phyloP scores from a whole-genome alignment of 2,329 filamentous ascomycete species.

The Pseudogymnoascus sp. region DNA sequence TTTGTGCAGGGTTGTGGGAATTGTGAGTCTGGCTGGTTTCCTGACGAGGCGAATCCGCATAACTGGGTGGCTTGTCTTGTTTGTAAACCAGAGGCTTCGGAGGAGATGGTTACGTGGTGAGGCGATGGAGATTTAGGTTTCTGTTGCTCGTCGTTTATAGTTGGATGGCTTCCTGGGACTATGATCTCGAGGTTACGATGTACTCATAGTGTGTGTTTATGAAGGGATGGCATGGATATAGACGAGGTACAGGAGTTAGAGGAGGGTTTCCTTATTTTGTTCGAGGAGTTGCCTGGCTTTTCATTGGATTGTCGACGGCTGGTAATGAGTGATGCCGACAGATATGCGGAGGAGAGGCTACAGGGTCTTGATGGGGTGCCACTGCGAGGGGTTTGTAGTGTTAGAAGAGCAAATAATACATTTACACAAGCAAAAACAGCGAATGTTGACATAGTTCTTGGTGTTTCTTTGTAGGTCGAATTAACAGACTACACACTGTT shows the following conservation, averaged over 20 bases:
- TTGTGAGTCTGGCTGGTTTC: slow-evolving; percentile 4
- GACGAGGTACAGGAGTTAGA: background rate
- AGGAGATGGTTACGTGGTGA: background rate
- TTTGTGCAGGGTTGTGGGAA: slow-evolving; percentile 3
- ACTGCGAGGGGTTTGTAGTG: background rate
- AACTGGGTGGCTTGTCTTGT: slow-evolving; percentile 9
- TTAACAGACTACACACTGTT: background rate
- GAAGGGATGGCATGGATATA: slow-evolving; percentile 1
- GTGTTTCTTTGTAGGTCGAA: background rate
- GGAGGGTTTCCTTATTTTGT: background rate
- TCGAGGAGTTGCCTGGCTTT: background rate
- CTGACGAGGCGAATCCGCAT: background rate
- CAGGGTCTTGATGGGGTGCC: background rate
- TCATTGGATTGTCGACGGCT: background rate
- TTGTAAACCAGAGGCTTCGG: background rate
- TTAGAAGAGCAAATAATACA: background rate
- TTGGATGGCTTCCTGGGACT: background rate
- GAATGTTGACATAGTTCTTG: background rate
- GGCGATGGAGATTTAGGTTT: background rate
- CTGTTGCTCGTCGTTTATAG: background rate
- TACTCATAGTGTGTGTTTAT: slow-evolving; percentile 4
- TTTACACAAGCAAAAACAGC: background rate
- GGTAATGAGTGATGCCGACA: background rate
- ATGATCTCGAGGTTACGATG: background rate
- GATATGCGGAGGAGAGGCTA: background rate